phyloP scores from a whole-genome alignment of 768 basidiomycete genomes.

The Sistotremastrum suecicum region DNA sequence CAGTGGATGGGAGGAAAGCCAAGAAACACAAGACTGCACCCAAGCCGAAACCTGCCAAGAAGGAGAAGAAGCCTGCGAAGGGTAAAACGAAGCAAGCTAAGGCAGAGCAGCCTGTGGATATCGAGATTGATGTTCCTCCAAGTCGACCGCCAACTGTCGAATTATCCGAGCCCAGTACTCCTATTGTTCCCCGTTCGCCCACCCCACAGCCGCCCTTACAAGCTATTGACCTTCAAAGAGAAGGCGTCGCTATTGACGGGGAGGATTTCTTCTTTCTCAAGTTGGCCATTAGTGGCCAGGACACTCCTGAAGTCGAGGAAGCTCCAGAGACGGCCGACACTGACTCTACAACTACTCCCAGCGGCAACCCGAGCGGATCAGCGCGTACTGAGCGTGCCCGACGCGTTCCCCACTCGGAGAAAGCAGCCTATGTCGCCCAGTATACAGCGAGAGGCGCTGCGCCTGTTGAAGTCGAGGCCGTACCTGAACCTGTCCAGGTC shows the following conservation, averaged over 20 bases:
- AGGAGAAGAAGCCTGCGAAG: slow-evolving; percentile 17
- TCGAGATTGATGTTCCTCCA: slow-evolving; percentile 14
- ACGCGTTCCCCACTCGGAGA: slow-evolving; percentile 85
- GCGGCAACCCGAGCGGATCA: slow-evolving; percentile 70
- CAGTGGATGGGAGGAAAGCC: not conserved
- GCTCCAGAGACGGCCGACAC: slow-evolving; percentile 17
- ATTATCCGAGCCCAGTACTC: slow-evolving; percentile 29
- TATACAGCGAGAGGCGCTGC: slow-evolving; percentile 35
- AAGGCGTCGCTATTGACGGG: slow-evolving; percentile 66
- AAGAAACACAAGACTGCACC: slow-evolving; percentile 5
- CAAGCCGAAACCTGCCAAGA: slow-evolving; percentile 20
- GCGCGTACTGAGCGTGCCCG: slow-evolving; percentile 93
- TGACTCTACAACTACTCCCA: slow-evolving; percentile 38
- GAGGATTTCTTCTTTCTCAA: slow-evolving; percentile 78
- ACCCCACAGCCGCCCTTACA: slow-evolving; percentile 25
- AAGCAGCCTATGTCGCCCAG: slow-evolving; percentile 84
- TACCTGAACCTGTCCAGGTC: slow-evolving; percentile 36
- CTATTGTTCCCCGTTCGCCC: slow-evolving; percentile 35
- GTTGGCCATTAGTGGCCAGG: slow-evolving; percentile 32
- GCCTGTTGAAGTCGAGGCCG: slow-evolving; percentile 11
- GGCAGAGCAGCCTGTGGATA: slow-evolving; percentile 12
- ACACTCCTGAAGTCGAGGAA: slow-evolving; percentile 10
- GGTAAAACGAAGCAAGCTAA: slow-evolving; percentile 18
- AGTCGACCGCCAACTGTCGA: slow-evolving; percentile 34
- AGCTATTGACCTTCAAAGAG: slow-evolving; percentile 33